Evolutionary conservation across 352 stramenopile genomes (phyloP).

Genomic region (Globisporangium canariense): DNA sequence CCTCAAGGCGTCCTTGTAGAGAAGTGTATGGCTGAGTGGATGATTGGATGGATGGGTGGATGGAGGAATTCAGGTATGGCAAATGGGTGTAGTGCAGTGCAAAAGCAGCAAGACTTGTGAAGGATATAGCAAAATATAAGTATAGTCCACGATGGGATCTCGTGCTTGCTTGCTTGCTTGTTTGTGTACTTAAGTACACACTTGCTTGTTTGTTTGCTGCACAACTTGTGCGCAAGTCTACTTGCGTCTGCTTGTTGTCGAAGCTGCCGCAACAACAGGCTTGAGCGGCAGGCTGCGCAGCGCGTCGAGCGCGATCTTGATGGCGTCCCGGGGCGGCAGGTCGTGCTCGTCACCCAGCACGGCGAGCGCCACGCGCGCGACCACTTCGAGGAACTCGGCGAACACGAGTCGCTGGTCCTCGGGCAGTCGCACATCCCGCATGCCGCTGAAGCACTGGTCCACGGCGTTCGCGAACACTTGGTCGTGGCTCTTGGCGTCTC

Average conservation of each 20-base stretch:
- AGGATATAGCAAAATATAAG: not conserved
- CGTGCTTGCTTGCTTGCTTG: not conserved
- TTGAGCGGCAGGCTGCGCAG: constrained; percentile 50
- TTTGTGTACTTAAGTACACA: not conserved
- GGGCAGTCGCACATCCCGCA: constrained; percentile 26
- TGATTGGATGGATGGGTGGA: not conserved
- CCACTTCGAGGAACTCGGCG: constrained; percentile 69
- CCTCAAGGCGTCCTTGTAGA: constrained; percentile 34
- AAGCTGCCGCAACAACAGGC: not conserved
- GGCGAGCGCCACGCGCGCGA: constrained; percentile 54
- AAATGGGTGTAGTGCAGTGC: not conserved
- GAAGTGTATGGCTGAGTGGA: not conserved
- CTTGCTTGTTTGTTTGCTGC: not conserved
- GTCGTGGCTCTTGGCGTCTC: constrained; percentile 51
- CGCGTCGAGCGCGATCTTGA: constrained; percentile 77
- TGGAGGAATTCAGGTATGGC: not conserved
- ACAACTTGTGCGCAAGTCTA: constrained; percentile 12
- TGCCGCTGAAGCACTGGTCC: constrained; percentile 58
- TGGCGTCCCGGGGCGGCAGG: constrained; percentile 57
- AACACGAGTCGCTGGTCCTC: constrained; percentile 64
- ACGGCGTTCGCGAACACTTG: constrained; percentile 53
- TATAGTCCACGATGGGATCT: not conserved
- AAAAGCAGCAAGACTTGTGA: not conserved
- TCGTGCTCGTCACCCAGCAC: constrained; percentile 55
- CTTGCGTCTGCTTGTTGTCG: constrained; percentile 25